phyloP scores from a whole-genome alignment of 257 asterid genomes.

The Coffea eugenioides region DNA sequence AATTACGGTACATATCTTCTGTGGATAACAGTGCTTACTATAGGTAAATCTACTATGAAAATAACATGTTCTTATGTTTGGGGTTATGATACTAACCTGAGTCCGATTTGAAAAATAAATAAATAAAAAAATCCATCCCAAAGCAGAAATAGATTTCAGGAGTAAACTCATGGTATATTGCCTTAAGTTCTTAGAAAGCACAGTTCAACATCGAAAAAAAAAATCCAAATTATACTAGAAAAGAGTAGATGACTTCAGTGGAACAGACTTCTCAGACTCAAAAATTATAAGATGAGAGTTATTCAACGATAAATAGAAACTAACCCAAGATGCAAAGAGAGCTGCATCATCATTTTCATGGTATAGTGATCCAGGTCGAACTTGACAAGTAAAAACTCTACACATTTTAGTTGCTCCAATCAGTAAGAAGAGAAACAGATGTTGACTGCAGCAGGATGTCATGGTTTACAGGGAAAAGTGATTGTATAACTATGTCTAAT shows the following conservation, averaged over 20 bases:
- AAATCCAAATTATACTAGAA: neutral
- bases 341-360: constrained; percentile 86
- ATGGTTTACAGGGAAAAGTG: constrained; percentile 9
- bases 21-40: neutral
- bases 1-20: neutral
- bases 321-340: constrained; percentile 90
- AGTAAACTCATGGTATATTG: neutral
- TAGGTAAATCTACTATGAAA: neutral
- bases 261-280: constrained; percentile 4
- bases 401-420: constrained; percentile 21
- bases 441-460: neutral
- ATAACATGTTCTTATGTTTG: neutral
- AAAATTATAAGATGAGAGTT: neutral
- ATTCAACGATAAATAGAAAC: constrained; percentile 28
- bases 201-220: neutral
- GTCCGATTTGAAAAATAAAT: neutral
- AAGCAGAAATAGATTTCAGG: neutral
- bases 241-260: too few species aligned
- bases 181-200: neutral
- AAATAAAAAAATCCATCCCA: neutral
- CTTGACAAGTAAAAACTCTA: constrained; percentile 85
- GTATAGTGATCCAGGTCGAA: constrained; percentile 84
- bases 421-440: constrained; percentile 21
- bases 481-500: neutral
- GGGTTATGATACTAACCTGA: neutral